Evolutionary conservation across 257 asterid genomes (phyloP).

Genomic region (Misopates orontium): DNA sequence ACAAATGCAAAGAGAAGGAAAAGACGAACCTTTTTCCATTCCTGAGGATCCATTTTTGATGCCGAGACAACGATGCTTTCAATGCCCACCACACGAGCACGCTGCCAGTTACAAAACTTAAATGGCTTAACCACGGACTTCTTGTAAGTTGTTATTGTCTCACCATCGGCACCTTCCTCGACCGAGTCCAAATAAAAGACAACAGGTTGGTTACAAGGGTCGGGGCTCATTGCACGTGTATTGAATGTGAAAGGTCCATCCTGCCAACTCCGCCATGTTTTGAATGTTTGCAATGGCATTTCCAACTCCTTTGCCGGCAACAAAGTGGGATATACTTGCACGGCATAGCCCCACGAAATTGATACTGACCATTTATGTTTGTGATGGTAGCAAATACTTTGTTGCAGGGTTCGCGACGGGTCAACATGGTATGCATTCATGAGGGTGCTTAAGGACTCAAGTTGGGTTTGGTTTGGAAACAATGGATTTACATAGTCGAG

Average conservation of each 20-base stretch:
- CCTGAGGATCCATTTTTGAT: slow-evolving; percentile 49
- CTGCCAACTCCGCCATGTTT: slow-evolving; percentile 62
- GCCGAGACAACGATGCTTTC: slow-evolving; percentile 52
- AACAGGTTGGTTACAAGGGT: slow-evolving; percentile 58
- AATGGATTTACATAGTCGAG: slow-evolving; percentile 58
- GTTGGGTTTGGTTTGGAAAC: slow-evolving; percentile 60
- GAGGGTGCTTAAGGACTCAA: slow-evolving; percentile 51
- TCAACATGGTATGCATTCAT: slow-evolving; percentile 54
- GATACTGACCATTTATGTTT: slow-evolving; percentile 72
- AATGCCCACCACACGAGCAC: slow-evolving; percentile 38
- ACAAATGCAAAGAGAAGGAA: neutral
- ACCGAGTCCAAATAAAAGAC: slow-evolving; percentile 48
- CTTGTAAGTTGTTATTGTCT: slow-evolving; percentile 51
- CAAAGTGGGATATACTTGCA: slow-evolving; percentile 57
- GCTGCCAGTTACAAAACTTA: slow-evolving; percentile 37
- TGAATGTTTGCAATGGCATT: slow-evolving; percentile 73
- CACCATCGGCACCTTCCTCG: slow-evolving; percentile 22
- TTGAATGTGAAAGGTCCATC: slow-evolving; percentile 85
- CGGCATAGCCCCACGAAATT: slow-evolving; percentile 80
- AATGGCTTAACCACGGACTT: slow-evolving; percentile 24
- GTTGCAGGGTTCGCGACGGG: slow-evolving; percentile 69
- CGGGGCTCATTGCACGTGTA: slow-evolving; percentile 59
- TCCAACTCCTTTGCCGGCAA: slow-evolving; percentile 59
- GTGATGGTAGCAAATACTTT: slow-evolving; percentile 60
- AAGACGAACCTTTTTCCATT: slow-evolving; percentile 62